Evolutionary conservation across 768 basidiomycete species (phyloP), one percentile per base, ranked within the genome.

Genomic region (Tylopilus balloui): DNA sequence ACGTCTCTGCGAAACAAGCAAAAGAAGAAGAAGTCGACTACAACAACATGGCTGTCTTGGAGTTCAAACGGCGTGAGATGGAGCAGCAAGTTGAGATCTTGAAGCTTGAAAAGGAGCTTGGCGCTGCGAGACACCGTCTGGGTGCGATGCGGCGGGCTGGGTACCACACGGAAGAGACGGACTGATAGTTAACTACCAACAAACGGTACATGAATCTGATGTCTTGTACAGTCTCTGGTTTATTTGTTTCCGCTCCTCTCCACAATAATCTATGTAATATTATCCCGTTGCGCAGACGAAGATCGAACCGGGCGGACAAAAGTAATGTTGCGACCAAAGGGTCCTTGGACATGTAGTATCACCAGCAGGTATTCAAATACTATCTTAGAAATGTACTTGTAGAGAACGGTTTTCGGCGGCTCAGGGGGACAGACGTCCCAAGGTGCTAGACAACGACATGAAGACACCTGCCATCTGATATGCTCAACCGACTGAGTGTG

Each of bases 11-110:
- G 36, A 83, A 83, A 67, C 86, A 95, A 68, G 69, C 70, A 10
- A 80, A 84, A 59, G 82, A 85, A 45, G 90, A 94, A 54, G 84
- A 88, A n/a, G 76, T 81, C 12, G 77, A 80, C 44, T 97, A 92
- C 73, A 87, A 86, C 69, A 84, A 84, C 54, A 94, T 98, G 91
- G 89, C 91, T 3, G 84, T 76, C 36, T 76, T 96, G 62, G 94
- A 99, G 70, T 97, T 94, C 81, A 97, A 97, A 78, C 88, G 82
- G 62, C 79, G 86, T 42, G 95, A 98, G 79, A 97, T 99, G 93
- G 96, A 98, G 72, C 92, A 95, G 62, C 94, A 97, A 69, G 96
- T 98, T n/a, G 90, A 95, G 67, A 96, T 99, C 57, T 74, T 99
- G 57, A 93, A 86, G 65, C 69, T 97, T 59, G 96, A 98, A 75